Evolutionary conservation across 2,329 filamentous ascomycete genomes (phyloP), one percentile per base, ranked within the genome.

Genomic region (Fusarium verrucosum): DNA sequence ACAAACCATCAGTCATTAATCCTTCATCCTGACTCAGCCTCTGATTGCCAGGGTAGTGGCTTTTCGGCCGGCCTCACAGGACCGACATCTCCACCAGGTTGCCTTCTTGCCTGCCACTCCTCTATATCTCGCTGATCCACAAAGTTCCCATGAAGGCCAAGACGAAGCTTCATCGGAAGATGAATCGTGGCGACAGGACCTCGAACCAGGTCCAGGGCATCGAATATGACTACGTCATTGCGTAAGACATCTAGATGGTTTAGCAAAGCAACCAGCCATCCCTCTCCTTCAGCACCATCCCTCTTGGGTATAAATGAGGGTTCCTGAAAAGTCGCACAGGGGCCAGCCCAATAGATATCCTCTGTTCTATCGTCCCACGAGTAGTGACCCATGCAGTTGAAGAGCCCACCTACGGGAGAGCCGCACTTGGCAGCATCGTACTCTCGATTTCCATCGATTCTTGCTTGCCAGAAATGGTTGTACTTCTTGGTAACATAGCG

Each of bases 101-200:
- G 13, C 4, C 43, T 2, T 11, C 30, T 46, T 0, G 0, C 2
- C 22, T 46, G 43, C 43, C 43, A 62, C n/a, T 62, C 49, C 10
- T 60, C 58, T 30, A 62, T 60, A 4, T 62, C 58, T 14, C 10
- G 2, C 7, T 54, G 30, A 17, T 55, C 43, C 19, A 62, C 55
- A 35, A 60, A 65, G 20, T 62, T 62, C 0, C 58, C 55, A 10
- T 62, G 58, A 16, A 62, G 58, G 16, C 58, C 58, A 9, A 60
- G 51, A 0, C 55, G 20, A 2, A 62, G 49, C 11, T 58, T 50
- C 5, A 62, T 51, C 0, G 58, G 58, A 0, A 62, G 13, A 30
- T 55, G 42, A 26, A 62, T 50, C 3, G 36, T 43, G 2, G 35
- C 49, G 3, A 62, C 51, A 1, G 58, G 58, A 0, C 55, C 58